Conservation (phyloP, 345 rosid genomes). For the Populus pruinosa region DNA sequence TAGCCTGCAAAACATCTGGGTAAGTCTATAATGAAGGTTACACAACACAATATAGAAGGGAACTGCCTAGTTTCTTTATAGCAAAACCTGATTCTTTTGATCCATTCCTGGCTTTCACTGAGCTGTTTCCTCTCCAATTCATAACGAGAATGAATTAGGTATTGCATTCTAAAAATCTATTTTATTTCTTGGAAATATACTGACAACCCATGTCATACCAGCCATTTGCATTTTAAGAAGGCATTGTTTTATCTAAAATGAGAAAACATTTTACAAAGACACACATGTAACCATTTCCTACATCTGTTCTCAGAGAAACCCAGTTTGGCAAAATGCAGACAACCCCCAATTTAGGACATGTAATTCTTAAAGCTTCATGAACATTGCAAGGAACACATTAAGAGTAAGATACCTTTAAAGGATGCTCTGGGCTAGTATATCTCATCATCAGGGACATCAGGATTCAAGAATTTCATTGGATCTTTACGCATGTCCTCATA, state of each 20-base stretch:
- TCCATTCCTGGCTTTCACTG: no score
- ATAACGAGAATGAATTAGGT: no score
- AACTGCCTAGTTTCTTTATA: no score
- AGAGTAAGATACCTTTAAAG: conserved; percentile 32
- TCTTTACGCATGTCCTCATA: conserved; percentile 61
- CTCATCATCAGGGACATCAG: conserved; percentile 91
- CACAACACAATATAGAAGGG: no score
- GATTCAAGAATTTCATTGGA: conserved; percentile 77
- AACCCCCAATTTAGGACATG: not conserved
- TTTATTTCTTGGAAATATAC: no score
- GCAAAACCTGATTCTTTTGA: no score
- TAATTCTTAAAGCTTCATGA: not conserved
- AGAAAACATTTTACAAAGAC: not conserved
- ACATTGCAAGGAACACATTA: not conserved
- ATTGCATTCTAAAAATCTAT: no score
- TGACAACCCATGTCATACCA: no score
- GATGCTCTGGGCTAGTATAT: conserved; percentile 42
- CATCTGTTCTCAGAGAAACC: not conserved
- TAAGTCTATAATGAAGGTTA: no score
- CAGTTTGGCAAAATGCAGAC: not conserved
- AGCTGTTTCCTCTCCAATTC: no score
- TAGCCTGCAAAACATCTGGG: no score
- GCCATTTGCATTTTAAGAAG: not conserved
- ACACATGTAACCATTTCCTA: not conserved
- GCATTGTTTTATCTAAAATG: not conserved